These are phyloP conservation scores for Helotiales sp. DNA, from an alignment of 2,329 filamentous ascomycete genomes.

Conservation along the genomic window DNA sequence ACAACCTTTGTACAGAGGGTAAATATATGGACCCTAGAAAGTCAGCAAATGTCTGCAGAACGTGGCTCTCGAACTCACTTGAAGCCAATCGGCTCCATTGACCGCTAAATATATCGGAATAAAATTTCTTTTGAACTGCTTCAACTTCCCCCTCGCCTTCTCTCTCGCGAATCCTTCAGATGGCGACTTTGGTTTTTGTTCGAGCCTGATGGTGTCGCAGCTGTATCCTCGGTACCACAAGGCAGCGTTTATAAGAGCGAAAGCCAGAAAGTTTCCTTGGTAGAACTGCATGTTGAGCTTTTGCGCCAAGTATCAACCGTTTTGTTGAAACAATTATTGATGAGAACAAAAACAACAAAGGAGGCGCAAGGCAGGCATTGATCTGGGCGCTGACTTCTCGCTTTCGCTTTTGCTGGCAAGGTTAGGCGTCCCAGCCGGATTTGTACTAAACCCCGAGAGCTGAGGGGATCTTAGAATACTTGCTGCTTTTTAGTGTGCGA, in stretches of 20 bases:
- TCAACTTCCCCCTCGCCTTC: constrained; percentile 9
- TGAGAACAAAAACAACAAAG: background rate
- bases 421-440: background rate
- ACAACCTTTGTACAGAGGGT: constrained; percentile 38
- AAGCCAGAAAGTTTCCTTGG: constrained; percentile 25
- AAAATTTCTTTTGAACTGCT: constrained; percentile 41
- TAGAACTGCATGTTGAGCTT: constrained; percentile 24
- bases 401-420: background rate
- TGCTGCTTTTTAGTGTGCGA: background rate
- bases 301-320: background rate
- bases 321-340: background rate
- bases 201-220: background rate
- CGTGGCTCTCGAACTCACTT: constrained; percentile 40
- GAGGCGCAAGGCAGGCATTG: background rate
- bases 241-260: constrained; percentile 26
- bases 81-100: constrained; percentile 56
- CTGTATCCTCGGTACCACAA: constrained; percentile 14
- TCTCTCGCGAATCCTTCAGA: background rate
- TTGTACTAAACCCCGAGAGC: background rate
- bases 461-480: background rate
- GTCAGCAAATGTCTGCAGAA: background rate
- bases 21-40: constrained; percentile 36
- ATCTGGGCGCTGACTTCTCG: too few species aligned
- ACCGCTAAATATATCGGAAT: constrained; percentile 52
- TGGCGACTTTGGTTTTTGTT: constrained; percentile 6